Conservation (phyloP, 306 rosid genomes). For the Coriaria nepalensis region DNA sequence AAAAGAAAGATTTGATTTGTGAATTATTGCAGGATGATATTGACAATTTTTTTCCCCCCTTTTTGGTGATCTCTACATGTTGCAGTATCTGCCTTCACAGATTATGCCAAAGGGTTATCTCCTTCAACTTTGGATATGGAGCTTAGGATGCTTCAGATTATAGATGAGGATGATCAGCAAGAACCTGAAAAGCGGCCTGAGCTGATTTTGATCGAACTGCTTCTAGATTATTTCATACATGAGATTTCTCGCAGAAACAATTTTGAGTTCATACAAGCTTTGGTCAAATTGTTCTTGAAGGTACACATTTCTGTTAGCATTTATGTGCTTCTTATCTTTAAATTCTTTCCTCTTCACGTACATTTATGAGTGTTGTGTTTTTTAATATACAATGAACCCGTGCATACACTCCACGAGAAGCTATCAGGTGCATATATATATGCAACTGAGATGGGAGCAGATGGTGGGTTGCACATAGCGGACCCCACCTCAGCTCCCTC, state of each 20-base stretch:
- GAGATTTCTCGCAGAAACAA: constrained; percentile 69
- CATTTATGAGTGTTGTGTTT: too few species aligned
- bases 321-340: too few species aligned
- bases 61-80: background rate
- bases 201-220: constrained; percentile 43
- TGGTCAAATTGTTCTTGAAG: constrained; percentile 72
- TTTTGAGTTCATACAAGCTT: constrained; percentile 90
- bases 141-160: constrained; percentile 72
- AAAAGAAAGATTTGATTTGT: too few species aligned
- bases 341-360: too few species aligned
- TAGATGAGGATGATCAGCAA: constrained; percentile 48
- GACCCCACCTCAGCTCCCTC: too few species aligned
- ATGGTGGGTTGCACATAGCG: too few species aligned
- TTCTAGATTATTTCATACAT: constrained; percentile 63
- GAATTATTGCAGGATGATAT: too few species aligned
- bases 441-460: too few species aligned
- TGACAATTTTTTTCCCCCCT: too few species aligned
- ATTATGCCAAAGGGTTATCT: constrained; percentile 60
- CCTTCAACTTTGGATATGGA: constrained; percentile 84
- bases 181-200: constrained; percentile 54
- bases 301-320: constrained; percentile 20
- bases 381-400: too few species aligned
- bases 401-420: too few species aligned
- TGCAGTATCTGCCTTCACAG: constrained; percentile 70
- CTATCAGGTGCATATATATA: too few species aligned